These are phyloP conservation scores for Hypoxylon sp. DNA, from an alignment of 2,329 filamentous ascomycete genomes.

Conservation along the genomic window DNA sequence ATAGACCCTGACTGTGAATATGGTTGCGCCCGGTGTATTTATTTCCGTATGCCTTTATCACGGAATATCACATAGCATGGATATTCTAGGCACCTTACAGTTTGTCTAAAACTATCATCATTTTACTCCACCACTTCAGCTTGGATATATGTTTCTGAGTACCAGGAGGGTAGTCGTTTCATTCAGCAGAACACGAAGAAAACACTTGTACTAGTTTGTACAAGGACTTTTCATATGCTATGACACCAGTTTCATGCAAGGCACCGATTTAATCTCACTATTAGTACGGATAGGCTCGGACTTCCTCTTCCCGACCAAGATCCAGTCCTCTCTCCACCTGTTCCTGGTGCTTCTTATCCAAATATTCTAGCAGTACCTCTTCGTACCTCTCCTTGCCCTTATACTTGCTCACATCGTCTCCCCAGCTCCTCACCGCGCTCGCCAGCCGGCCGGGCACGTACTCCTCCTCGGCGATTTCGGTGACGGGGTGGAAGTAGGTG, in stretches of 20 bases:
- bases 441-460: conserved; percentile 84
- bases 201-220: not conserved
- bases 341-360: conserved; percentile 79
- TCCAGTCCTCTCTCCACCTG: conserved; percentile 77
- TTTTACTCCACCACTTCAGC: too few relatives aligned
- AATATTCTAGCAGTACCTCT: conserved; percentile 78
- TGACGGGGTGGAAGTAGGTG: conserved; percentile 82
- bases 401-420: conserved; percentile 78
- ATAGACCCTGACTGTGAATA: conserved; percentile 10
- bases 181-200: too few relatives aligned
- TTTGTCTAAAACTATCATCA: too few relatives aligned
- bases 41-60: not conserved
- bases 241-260: not conserved
- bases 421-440: conserved; percentile 84
- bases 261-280: not conserved
- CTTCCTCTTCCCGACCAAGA: conserved; percentile 52
- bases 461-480: conserved; percentile 74
- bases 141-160: too few relatives aligned
- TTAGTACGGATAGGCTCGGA: conserved; percentile 48
- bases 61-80: not conserved
- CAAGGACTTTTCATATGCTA: not conserved
- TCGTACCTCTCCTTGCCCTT: conserved; percentile 82
- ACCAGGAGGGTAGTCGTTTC: too few relatives aligned
- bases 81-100: too few relatives aligned
- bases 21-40: not conserved